phyloP scores from a whole-genome alignment of 768 basidiomycete genomes.

The Tulasnella sp. region DNA sequence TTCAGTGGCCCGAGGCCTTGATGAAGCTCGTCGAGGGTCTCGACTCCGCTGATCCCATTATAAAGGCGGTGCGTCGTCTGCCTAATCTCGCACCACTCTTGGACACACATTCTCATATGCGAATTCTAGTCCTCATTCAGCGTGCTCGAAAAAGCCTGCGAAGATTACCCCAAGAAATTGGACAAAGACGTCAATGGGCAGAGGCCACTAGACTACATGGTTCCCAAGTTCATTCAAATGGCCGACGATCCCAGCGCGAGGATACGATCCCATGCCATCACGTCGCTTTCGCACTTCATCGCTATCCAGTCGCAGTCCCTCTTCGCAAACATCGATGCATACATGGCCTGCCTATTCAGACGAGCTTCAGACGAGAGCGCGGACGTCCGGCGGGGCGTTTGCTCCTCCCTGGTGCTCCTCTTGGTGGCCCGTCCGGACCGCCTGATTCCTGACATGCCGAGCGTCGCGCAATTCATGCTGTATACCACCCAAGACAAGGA shows the following conservation, averaged over 20 bases:
- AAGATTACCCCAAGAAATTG: constrained; percentile 92
- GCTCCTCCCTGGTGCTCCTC: constrained; percentile 87
- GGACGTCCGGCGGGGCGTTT: constrained; percentile 90
- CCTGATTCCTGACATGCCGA: constrained; percentile 88
- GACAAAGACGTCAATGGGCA: constrained; percentile 88
- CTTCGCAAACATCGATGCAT: constrained; percentile 81
- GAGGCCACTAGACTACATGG: constrained; percentile 91
- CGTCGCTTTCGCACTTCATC: constrained; percentile 90
- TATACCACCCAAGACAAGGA: constrained; percentile 97
- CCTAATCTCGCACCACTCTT: not conserved
- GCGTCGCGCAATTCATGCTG: constrained; percentile 97
- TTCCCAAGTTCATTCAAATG: constrained; percentile 85
- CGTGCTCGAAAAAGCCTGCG: constrained; percentile 88
- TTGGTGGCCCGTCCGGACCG: constrained; percentile 91
- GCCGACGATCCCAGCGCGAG: constrained; percentile 76
- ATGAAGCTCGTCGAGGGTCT: constrained; percentile 70
- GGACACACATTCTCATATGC: not conserved
- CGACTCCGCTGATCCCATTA: constrained; percentile 59
- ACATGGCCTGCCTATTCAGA: constrained; percentile 89
- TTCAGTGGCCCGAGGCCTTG: constrained; percentile 92
- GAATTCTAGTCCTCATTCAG: constrained; percentile 73
- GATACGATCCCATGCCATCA: constrained; percentile 87
- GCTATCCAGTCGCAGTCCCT: constrained; percentile 79
- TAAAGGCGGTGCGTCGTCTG: constrained; percentile 64
- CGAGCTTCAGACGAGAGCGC: constrained; percentile 89